These are phyloP conservation scores for Globisporangium carolinianum DNA, from an alignment of 352 stramenopile genomes.

Conservation along the genomic window DNA sequence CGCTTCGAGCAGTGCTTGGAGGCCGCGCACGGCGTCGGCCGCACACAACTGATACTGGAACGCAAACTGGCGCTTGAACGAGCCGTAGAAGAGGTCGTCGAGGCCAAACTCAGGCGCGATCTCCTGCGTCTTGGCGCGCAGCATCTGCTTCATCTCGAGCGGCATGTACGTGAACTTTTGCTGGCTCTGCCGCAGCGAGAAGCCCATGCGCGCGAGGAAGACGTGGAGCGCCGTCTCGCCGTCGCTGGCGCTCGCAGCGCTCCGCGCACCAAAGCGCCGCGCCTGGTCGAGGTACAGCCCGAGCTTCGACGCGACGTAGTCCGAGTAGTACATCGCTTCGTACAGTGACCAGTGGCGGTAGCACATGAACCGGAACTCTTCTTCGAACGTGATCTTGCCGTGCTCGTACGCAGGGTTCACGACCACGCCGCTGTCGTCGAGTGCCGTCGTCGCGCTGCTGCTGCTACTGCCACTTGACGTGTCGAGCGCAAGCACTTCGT, in stretches of 20 bases:
- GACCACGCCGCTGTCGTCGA: constrained; percentile 12
- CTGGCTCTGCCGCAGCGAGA: constrained; percentile 92
- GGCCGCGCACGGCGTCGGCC: constrained; percentile 92
- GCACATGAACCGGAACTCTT: constrained; percentile 96
- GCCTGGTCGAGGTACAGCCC: constrained; percentile 66
- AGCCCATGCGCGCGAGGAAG: constrained; percentile 96
- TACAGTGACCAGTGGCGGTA: constrained; percentile 94
- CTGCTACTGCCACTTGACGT: constrained; percentile 6
- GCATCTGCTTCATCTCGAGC: constrained; percentile 84
- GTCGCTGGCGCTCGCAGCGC: constrained; percentile 24
- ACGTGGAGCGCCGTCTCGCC: constrained; percentile 85
- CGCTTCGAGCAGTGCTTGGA: constrained; percentile 92
- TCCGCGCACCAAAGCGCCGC: constrained; percentile 54
- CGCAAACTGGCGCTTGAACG: constrained; percentile 91
- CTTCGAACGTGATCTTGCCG: constrained; percentile 84
- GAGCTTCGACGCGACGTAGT: constrained; percentile 91
- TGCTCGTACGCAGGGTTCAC: constrained; percentile 60
- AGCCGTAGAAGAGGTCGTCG: constrained; percentile 94
- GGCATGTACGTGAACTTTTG: constrained; percentile 97
- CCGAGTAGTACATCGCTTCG: constrained; percentile 94
- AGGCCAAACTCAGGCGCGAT: constrained; percentile 93
- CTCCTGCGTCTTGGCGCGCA: constrained; percentile 90
- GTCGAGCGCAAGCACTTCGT: constrained; percentile 85
- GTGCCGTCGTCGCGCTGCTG: constrained; percentile 15
- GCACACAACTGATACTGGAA: constrained; percentile 94